phyloP scores from a whole-genome alignment of 108 stramenopile species.

The Aurantiochytrium sp. region DNA sequence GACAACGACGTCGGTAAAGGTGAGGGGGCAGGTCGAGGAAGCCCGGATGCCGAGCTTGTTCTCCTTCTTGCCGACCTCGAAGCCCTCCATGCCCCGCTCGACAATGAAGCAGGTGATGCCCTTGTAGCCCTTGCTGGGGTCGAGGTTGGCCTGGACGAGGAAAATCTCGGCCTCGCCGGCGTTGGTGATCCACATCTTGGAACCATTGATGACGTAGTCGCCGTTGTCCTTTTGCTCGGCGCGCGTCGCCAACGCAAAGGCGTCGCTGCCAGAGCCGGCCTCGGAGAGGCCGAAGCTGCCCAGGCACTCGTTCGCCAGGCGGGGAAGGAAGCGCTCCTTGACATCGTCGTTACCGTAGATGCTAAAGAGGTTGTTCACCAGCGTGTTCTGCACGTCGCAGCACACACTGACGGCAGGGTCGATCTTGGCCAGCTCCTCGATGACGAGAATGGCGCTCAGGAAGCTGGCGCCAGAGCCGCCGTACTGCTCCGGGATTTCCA shows the following conservation, averaged over 20 bases:
- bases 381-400: slow-evolving; percentile 91
- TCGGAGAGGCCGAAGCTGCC: slow-evolving; percentile 86
- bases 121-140: slow-evolving; percentile 75
- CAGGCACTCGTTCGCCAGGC: slow-evolving; percentile 72
- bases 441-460: slow-evolving; percentile 76
- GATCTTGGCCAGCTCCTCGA: slow-evolving; percentile 84
- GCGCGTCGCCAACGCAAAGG: slow-evolving; percentile 82
- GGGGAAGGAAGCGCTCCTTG: slow-evolving; percentile 73
- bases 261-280: slow-evolving; percentile 79
- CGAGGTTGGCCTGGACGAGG: slow-evolving; percentile 83
- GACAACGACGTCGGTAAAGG: slow-evolving; percentile 78
- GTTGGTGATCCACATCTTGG: slow-evolving; percentile 90
- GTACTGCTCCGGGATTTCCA: slow-evolving; percentile 67
- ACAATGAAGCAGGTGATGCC: slow-evolving; percentile 92
- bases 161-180: slow-evolving; percentile 76
- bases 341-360: slow-evolving; percentile 77
- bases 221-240: slow-evolving; percentile 66
- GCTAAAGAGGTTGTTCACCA: slow-evolving; percentile 84
- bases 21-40: slow-evolving; percentile 79
- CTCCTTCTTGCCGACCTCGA: slow-evolving; percentile 77
- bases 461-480: slow-evolving; percentile 79
- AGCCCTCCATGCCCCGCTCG: slow-evolving; percentile 69
- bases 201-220: slow-evolving; percentile 77
- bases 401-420: slow-evolving; percentile 83
- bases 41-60: slow-evolving; percentile 84